These are phyloP conservation scores for Penicillium turbatum DNA, from an alignment of 495 filamentous ascomycete species.

Conservation along the genomic window DNA sequence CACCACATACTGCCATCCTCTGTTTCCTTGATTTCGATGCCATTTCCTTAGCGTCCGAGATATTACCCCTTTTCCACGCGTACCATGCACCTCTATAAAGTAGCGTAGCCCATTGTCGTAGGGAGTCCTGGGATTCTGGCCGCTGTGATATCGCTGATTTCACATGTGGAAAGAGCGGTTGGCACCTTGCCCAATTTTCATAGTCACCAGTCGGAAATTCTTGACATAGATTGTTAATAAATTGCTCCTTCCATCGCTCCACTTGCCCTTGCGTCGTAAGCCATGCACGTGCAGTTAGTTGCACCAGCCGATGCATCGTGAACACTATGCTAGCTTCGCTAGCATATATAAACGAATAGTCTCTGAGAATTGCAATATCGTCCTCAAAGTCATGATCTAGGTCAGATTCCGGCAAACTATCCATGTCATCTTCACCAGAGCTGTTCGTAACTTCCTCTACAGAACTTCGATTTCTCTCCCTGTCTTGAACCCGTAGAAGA, in stretches of 20 bases:
- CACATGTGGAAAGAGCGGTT: not conserved
- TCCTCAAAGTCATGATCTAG: not conserved
- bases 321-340: not conserved
- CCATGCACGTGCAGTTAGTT: not conserved
- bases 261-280: constrained; percentile 18
- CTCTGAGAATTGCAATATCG: not conserved
- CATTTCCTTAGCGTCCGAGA: not conserved
- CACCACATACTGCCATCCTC: constrained; percentile 4
- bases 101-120: not conserved
- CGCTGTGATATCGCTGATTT: not conserved
- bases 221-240: not conserved
- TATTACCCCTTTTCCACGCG: not conserved
- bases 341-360: not conserved
- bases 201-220: not conserved
- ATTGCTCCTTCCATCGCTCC: constrained; percentile 20
- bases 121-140: not conserved
- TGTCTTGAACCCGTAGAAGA: not conserved
- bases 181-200: not conserved
- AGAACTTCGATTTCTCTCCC: not conserved
- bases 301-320: not conserved
- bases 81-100: not conserved
- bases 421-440: not conserved
- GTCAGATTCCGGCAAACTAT: not conserved
- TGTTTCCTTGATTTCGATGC: not conserved
- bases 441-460: not conserved